Evolutionary conservation across 768 basidiomycete genomes (phyloP), one percentile per base, ranked within the genome.

Genomic region (Termitomyces titanicus): DNA sequence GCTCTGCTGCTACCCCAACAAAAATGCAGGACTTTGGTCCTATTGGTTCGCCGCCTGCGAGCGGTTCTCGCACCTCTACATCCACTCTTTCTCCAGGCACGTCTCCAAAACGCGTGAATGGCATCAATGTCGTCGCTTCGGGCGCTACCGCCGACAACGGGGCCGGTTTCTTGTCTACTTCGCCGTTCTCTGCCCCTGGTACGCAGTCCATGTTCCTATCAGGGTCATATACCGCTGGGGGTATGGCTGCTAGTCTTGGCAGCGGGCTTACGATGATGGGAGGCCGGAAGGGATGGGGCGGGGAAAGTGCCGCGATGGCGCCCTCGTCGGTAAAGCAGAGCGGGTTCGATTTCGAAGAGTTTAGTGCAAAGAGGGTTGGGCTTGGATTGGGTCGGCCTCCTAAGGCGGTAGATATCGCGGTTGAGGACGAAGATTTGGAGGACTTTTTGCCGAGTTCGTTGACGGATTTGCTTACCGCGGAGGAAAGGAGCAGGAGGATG

Each of bases 391-490:
- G 54, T 45, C 58, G 47, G 53, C 61, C 38, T 45, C 59, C 45
- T 51, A 53, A 44, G 42, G 31, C 54, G 59, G 31, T 58, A 62
- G 44, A 71, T 68, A 15, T 17, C 80, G 81, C 81, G 0, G 79
- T 78, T 7, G 85, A 85, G 18, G 89, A 88, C 47, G 92, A 85
- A 43, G 91, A 94, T 61, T 66, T 92, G 46, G 92, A 94, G 64
- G 94, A 94, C 54, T 90, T 98, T 67, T 68, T 98, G 29, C 96
- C 96, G 0, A 86, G 89, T 52, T 91, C 88, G 4, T 74, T 98
- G 45, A 92, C 85, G 25, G 95, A 98, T 57, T 77, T 98, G 7
- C 75, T 98, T 45, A 96, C 94, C 0, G 91, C 92, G 0, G 88
- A 87, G 61, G 96, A 98, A 71, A 80, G 87, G 59, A 88, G 82